Conservation (phyloP, 139 green algal genomes). For the Tetraselmis chui region DNA sequence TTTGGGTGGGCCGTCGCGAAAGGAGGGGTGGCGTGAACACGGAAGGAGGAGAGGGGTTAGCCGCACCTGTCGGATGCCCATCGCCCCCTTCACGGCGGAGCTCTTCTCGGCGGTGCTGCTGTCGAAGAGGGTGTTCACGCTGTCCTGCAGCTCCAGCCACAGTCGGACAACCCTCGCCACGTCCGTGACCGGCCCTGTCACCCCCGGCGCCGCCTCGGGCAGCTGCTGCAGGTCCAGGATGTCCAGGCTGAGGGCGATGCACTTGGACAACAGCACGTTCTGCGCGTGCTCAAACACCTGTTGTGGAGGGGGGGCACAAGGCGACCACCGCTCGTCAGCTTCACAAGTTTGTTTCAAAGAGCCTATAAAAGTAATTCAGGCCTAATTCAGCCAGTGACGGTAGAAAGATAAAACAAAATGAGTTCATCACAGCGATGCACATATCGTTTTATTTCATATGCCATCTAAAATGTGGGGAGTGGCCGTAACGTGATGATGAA, state of each 20-base stretch:
- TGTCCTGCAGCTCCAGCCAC: conserved; percentile 82
- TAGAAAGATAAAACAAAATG: no score
- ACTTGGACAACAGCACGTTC: conserved; percentile 65
- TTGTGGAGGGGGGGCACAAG: neutral
- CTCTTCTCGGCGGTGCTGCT: conserved; percentile 45
- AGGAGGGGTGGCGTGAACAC: no score
- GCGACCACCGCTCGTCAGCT: no score
- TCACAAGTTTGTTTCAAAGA: no score
- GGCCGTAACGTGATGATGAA: no score
- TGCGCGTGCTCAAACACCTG: conserved; percentile 87
- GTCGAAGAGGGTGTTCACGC: conserved; percentile 82
- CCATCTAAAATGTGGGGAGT: no score
- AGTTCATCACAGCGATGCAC: no score
- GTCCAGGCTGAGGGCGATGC: conserved; percentile 73
- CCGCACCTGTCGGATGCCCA: conserved; percentile 2
- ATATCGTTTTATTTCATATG: no score
- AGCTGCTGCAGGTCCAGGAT: conserved; percentile 35
- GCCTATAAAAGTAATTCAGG: no score
- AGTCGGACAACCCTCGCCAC: conserved; percentile 34
- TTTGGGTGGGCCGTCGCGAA: no score
- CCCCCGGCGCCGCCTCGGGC: neutral
- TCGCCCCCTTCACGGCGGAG: neutral
- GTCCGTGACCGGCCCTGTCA: conserved; percentile 5
- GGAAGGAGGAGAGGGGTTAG: no score
- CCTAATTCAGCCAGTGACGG: no score